phyloP scores from a whole-genome alignment of 163 green algal genomes.

The Trebouxiophyceae sp. region DNA sequence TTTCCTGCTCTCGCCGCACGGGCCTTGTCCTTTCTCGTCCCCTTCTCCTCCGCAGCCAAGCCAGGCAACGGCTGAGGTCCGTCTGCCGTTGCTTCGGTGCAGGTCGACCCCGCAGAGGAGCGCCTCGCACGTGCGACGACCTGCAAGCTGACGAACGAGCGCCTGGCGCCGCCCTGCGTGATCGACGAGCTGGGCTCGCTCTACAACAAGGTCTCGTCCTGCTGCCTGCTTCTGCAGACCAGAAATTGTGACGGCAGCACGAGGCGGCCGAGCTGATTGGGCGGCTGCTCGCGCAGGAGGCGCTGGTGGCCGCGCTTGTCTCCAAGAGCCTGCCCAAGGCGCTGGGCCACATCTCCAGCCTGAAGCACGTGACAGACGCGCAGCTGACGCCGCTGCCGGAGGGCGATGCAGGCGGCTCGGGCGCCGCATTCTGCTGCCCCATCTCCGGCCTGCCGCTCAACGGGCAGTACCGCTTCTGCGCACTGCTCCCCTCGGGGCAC shows the following conservation, averaged over 20 bases:
- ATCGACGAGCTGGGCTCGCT: slow-evolving; percentile 81
- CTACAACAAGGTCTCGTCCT: slow-evolving; percentile 99
- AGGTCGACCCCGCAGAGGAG: slow-evolving; percentile 60
- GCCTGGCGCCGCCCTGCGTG: slow-evolving; percentile 57
- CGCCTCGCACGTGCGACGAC: slow-evolving; percentile 60
- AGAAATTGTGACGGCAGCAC: background rate
- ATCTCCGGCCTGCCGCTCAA: slow-evolving; percentile 80
- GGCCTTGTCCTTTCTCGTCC: no score
- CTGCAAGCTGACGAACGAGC: slow-evolving; percentile 70
- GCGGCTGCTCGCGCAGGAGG: no score
- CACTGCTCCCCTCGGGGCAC: slow-evolving; percentile 51
- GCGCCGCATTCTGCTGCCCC: slow-evolving; percentile 73
- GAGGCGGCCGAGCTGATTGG: no score
- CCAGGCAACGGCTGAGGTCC: no score
- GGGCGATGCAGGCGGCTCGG: slow-evolving; percentile 16
- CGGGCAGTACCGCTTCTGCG: slow-evolving; percentile 66
- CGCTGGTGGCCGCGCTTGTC: slow-evolving; percentile 51
- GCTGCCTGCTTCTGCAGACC: background rate
- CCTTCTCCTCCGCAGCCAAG: no score
- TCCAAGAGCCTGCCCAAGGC: slow-evolving; percentile 65
- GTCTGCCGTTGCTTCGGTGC: no score
- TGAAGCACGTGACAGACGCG: slow-evolving; percentile 61
- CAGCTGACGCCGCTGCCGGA: slow-evolving; percentile 28
- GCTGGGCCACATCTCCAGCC: slow-evolving; percentile 58
- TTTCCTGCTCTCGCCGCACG: background rate